Conservation (phyloP, 805 yeast genomes). For the Wickerhamiella cacticola region DNA sequence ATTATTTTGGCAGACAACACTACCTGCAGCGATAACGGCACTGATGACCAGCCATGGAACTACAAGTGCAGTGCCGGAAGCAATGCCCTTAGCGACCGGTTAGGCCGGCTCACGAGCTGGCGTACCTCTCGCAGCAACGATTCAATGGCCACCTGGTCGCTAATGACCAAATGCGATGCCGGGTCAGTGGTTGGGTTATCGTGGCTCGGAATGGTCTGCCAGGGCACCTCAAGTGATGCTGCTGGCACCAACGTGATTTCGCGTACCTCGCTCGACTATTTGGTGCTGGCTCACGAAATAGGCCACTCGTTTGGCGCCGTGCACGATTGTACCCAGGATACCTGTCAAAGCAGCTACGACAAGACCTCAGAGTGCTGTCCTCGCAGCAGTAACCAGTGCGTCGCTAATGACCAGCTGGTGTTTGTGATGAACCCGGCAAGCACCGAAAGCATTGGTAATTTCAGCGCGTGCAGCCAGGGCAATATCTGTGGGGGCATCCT, state of each 20-base stretch:
- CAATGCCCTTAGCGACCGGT: slow-evolving; percentile 22
- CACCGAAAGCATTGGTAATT: slow-evolving; percentile 23
- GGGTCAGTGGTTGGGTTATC: slow-evolving; percentile 30
- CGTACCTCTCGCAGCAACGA: slow-evolving; percentile 23
- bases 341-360: slow-evolving; percentile 26
- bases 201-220: slow-evolving; percentile 30
- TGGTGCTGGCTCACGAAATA: slow-evolving; percentile 31
- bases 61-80: slow-evolving; percentile 18
- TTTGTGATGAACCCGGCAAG: slow-evolving; percentile 32
- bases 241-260: slow-evolving; percentile 30
- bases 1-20: slow-evolving; percentile 23
- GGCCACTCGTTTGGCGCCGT: slow-evolving; percentile 34
- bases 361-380: slow-evolving; percentile 29
- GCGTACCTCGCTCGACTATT: slow-evolving; percentile 27
- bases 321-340: slow-evolving; percentile 30
- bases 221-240: slow-evolving; percentile 17
- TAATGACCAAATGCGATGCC: slow-evolving; percentile 28
- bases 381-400: slow-evolving; percentile 22
- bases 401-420: slow-evolving; percentile 24
- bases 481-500: slow-evolving; percentile 28
- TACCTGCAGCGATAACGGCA: slow-evolving; percentile 21
- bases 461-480: slow-evolving; percentile 29
- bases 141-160: slow-evolving; percentile 30
- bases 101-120: slow-evolving; percentile 27
- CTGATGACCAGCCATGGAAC: slow-evolving; percentile 24